Percentiles rank a stretch among this genome's conserved stretches.
phyloP scores from a whole-genome alignment of 176 grass and related monocot species.

The Oryza officinalis region DNA sequence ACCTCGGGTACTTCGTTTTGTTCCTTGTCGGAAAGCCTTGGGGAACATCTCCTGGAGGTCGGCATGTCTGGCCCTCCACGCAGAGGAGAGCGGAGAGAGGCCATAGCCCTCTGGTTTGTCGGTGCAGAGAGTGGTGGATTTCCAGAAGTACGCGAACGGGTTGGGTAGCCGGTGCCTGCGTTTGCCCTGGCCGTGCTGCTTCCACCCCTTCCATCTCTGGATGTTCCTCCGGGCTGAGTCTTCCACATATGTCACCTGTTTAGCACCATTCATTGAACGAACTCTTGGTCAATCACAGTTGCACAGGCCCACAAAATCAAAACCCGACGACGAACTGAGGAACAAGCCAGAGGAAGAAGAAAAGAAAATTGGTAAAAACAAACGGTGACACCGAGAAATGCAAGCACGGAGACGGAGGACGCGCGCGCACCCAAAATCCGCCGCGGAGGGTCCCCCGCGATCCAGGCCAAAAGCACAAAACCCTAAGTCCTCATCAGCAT shows the following conservation, averaged over 20 bases:
- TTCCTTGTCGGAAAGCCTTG: background rate
- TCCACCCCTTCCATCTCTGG: background rate
- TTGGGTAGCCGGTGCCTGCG: background rate
- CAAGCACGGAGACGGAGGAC: background rate
- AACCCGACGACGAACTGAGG: no score
- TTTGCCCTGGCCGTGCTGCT: background rate
- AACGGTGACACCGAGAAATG: background rate
- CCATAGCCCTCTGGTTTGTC: background rate
- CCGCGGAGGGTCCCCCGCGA: background rate
- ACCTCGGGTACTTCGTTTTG: background rate
- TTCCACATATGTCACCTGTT: slow-evolving; percentile 35
- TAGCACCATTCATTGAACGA: background rate
- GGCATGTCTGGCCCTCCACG: background rate
- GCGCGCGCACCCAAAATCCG: background rate
- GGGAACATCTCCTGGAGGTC: slow-evolving; percentile 2
- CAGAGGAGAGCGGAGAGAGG: background rate
- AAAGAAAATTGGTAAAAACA: background rate
- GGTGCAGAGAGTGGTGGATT: background rate
- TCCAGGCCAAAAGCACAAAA: background rate
- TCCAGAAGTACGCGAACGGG: background rate
- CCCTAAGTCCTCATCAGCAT: background rate
- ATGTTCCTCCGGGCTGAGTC: slow-evolving; percentile 27
- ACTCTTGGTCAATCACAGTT: background rate
- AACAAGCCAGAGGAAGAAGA: background rate
- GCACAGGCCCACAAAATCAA: background rate